Base-by-base conservation (phyloP, 495 filamentous ascomycete species). In the Penicillium daleae region DNA sequence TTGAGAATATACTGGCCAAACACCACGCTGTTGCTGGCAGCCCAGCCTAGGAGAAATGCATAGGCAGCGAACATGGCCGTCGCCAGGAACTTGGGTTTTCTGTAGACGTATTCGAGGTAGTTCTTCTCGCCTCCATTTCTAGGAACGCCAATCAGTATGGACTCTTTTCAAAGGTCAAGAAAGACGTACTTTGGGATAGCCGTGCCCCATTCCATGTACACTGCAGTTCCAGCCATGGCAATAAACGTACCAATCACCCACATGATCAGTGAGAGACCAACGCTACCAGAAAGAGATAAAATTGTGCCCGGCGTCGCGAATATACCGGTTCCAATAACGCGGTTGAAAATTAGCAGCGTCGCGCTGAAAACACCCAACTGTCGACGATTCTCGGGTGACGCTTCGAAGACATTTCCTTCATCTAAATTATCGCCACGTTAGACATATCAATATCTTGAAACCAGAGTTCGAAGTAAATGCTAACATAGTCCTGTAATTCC, bases 1-100 rank as follows among this genome's bases (percentile, higher is more conserved):
- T 82, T 81, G 56, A 92, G 82, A 51, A 91, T 83, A 61, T 92
- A 91, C 52, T 86, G 80, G 37, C 88, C 88, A 52, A 92, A 92
- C 19, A 89, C 82, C 64, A 91, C 81, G 9, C 85, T 83, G 71
- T 91, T 92, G 62, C 83, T 86, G 0, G 86, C 81, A 1, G 78
- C 78, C 78, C 78, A 83, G 12, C 83, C 83, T 7, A 85, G 73
- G 26, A 83, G 60, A 31, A 88, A 76, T 58, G 86, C 82, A 61
- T 87, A 86, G 2, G 85, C 77, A 7, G 85, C 84, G 65, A 86
- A 85, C 64, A 89, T 81, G 61, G 80, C 85, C 0, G 86, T 88
- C n/a, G 82, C 84, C 1, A 91, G 74, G 76, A 88, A 89, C 64
- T 82, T 84, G 15, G 89, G 88, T 57, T 83, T 84, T 40, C 80